phyloP scores from a whole-genome alignment of 139 green algal genomes.

The Yamagishiella unicocca region DNA sequence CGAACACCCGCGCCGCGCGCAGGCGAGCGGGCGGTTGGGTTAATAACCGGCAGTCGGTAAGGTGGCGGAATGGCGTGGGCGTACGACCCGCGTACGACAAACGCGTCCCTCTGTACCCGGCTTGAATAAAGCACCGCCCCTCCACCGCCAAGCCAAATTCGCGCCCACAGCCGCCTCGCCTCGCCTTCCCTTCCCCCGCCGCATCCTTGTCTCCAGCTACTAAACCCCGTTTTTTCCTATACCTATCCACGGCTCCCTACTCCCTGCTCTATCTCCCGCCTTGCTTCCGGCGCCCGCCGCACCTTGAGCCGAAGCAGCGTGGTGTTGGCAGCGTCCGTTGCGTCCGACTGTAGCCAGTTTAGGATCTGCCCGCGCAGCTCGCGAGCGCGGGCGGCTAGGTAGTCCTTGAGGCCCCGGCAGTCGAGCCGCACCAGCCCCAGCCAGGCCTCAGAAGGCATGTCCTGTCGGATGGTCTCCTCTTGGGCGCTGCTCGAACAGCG shows the following conservation, averaged over 20 bases:
- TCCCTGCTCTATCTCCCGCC: neutral
- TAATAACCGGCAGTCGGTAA: neutral
- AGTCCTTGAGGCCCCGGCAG: conserved; percentile 36
- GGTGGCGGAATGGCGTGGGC: too few species aligned
- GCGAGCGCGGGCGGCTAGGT: neutral
- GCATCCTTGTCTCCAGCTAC: neutral
- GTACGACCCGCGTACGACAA: too few species aligned
- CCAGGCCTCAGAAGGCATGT: conserved; percentile 48
- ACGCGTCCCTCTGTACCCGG: too few species aligned
- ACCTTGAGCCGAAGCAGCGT: conserved; percentile 33
- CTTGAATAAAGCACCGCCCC: too few species aligned
- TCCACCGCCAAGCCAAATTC: too few species aligned
- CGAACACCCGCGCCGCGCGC: neutral
- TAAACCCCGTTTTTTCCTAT: neutral
- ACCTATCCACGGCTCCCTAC: neutral
- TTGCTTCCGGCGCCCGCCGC: neutral
- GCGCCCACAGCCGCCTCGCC: too few species aligned
- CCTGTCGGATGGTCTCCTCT: conserved; percentile 29
- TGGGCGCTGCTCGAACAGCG: conserved; percentile 28
- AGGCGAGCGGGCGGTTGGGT: neutral
- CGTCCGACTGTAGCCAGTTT: conserved; percentile 33
- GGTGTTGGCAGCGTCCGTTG: conserved; percentile 26
- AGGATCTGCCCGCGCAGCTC: conserved; percentile 8
- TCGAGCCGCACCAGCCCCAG: conserved; percentile 51
- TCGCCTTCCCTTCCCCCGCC: neutral